Base-by-base conservation (phyloP, 805 yeast genomes). In the Wickerhamiella sorbophila region DNA sequence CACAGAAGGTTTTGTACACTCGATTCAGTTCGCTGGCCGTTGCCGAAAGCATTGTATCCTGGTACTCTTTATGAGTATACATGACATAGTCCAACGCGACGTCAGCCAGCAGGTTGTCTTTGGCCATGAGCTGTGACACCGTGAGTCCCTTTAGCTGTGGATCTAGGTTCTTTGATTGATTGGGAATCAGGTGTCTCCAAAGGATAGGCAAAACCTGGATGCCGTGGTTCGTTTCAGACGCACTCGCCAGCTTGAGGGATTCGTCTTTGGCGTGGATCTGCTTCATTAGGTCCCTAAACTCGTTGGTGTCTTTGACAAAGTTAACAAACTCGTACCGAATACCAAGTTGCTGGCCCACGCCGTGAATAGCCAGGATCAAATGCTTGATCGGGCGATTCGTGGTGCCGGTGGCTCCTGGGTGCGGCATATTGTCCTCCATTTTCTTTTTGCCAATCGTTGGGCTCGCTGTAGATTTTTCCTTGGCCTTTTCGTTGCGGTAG, bases 341-440 rank as follows among this genome's bases (percentile, higher is more conserved):
- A 1, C 95, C 93, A 40, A 91, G 63, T 15, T 77, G 73, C 60
- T 88, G 98, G 1, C 97, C 98, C 46, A 88, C 83, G 0, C 98
- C 98, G 62, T 88, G 98, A 22, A 88, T 73, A 55, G 95, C 85
- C n/a, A 88, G 64, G 1, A 87, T 74, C 47, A 88, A 62, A 53
- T 77, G 84, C 29, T 77, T 36, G 21, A 53, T 42, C 6, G 18
- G 18, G 5, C 54, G 48, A 17, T 38, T 44, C 14, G 21, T 16
- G 33, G 19, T 40, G 18, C 32, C 41, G 3, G 50, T 49, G 14
- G 47, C 37, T 21, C 21, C 33, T 9, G 40, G 16, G 15, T 16
- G 24, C 10, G 38, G 39, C 4, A 27, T 17, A 4, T 5, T 32
- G 6, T 39, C 36, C 5, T 21, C 36, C 12, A 31, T 3, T 31